A percentile compares a stretch with the other conserved stretches of the same genome.
Conservation (phyloP, 192 early-diverging fungal genomes). For the Diversispora eburnea region DNA sequence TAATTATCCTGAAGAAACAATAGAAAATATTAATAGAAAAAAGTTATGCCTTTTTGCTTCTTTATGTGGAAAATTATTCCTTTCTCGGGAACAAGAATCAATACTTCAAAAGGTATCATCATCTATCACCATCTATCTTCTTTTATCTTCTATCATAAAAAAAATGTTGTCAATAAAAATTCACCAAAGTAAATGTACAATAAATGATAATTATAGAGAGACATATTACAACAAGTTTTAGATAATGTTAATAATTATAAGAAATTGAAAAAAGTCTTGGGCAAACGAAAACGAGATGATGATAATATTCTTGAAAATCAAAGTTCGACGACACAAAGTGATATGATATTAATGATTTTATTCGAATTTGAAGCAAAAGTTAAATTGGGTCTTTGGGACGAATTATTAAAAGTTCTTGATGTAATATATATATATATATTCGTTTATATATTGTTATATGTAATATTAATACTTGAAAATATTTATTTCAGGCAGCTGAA, state of each 20-base stretch:
- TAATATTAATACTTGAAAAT: not conserved
- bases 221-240: conserved; percentile 1
- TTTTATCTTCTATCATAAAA: not conserved
- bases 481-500: conserved; percentile 2
- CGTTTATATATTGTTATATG: not conserved
- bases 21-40: conserved; percentile 22
- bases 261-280: conserved; percentile 9
- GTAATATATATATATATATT: not conserved
- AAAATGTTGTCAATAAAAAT: not conserved
- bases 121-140: not conserved
- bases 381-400: conserved; percentile 22
- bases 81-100: conserved; percentile 7
- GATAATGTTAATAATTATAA: conserved; percentile 3
- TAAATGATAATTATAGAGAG: not conserved
- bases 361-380: conserved; percentile 33
- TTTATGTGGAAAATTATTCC: conserved; percentile 15
- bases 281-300: conserved; percentile 9
- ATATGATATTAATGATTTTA: conserved; percentile 25
- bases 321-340: conserved; percentile 2
- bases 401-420: conserved; percentile 14
- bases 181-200: not conserved
- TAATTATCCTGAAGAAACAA: conserved; percentile 20
- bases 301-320: conserved; percentile 1
- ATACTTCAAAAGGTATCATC: conserved; percentile 11
- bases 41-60: conserved; percentile 28